Evolutionary conservation across 73 alveolate species (phyloP).

Genomic region (Loxodes magnus): DNA sequence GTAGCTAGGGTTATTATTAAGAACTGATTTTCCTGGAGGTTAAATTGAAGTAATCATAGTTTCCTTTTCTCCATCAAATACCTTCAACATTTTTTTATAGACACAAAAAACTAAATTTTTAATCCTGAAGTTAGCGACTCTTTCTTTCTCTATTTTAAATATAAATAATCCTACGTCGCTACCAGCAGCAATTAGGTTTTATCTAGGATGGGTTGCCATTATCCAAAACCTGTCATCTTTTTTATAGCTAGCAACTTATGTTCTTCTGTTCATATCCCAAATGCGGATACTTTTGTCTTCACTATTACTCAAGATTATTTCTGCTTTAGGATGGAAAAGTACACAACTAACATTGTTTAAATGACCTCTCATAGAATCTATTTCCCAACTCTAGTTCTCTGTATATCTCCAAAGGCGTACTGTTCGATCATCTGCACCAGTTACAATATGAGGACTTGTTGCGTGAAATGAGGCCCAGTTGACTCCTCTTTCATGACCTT

Average conservation of each 20-base stretch:
- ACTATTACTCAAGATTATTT: slow-evolving; percentile 43
- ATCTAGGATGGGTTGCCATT: slow-evolving; percentile 75
- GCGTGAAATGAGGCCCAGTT: slow-evolving; percentile 96
- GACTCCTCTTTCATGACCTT: slow-evolving; percentile 92
- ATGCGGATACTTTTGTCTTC: slow-evolving; percentile 88
- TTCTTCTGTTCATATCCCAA: slow-evolving; percentile 90
- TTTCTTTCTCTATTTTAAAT: slow-evolving; percentile 81
- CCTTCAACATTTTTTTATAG: slow-evolving; percentile 22
- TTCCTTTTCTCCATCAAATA: slow-evolving; percentile 49
- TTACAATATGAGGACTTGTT: slow-evolving; percentile 46
- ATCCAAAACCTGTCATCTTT: slow-evolving; percentile 97
- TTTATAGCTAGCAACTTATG: slow-evolving; percentile 38
- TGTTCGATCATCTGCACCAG: slow-evolving; percentile 90
- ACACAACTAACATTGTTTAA: slow-evolving; percentile 86
- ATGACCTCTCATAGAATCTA: slow-evolving; percentile 92
- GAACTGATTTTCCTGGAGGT: slow-evolving; percentile 31
- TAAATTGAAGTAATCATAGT: slow-evolving; percentile 24
- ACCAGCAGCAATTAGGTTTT: slow-evolving; percentile 88
- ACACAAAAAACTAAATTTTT: slow-evolving; percentile 30
- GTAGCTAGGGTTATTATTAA: slow-evolving; percentile 31
- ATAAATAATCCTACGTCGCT: slow-evolving; percentile 84
- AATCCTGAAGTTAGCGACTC: slow-evolving; percentile 39
- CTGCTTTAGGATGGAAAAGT: slow-evolving; percentile 74
- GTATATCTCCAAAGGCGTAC: slow-evolving; percentile 87
- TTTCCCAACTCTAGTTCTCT: slow-evolving; percentile 83